Base-by-base conservation (phyloP, 1,284 basidiomycete species). In the Singerocomus inundabilis region DNA sequence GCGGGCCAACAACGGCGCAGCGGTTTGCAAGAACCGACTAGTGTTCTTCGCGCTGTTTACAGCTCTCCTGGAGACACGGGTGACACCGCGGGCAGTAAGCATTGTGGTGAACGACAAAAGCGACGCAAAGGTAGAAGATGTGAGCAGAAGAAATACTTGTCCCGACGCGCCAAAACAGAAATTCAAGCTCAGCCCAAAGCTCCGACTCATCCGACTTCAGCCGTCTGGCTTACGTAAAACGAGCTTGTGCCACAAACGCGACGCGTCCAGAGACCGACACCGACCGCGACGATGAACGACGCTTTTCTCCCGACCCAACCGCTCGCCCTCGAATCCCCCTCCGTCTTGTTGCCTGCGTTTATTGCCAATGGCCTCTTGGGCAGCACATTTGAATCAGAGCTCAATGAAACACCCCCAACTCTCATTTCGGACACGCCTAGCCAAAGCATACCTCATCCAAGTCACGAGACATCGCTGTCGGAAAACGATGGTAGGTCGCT, bases 1-100 rank as follows among this genome's bases (percentile, higher is more conserved):
- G 55, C 78, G 72, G 47, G 75, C 65, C 56, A 79, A 56, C 56
- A 66, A 70, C 62, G 76, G 70, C 49, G 81, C 72, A 55, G 85
- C 78, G 53, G 87, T 84, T 56, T 86, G 87, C 73, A 90, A 86
- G 75, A 89, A 83, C 67, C 86, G 83, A 69, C 77, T 82, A 31
- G 82, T 80, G 74, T 80, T 83, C 75, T 80, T 85, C 64, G 82
- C 80, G 71, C 74, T 81, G 68, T 83, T 84, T 68, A 82, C 76
- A 63, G 85, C 85, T 76, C 87, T 84, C 77, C 82, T 85, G 57
- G 88, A 87, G 72, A 91, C 77, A 74, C 88, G 88, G 70, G 86
- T 79, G 69, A 85, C 81, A 75, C 87, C 85, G 72, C 88, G 86
- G 63, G 86, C 78, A 72, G 84, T 86, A 77, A 90, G 78, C 88